A percentile compares a stretch with the other conserved stretches of the same genome.
Conservation (phyloP, 225 moss, liverwort and hornwort species). For the Sphagnum tenellum region DNA sequence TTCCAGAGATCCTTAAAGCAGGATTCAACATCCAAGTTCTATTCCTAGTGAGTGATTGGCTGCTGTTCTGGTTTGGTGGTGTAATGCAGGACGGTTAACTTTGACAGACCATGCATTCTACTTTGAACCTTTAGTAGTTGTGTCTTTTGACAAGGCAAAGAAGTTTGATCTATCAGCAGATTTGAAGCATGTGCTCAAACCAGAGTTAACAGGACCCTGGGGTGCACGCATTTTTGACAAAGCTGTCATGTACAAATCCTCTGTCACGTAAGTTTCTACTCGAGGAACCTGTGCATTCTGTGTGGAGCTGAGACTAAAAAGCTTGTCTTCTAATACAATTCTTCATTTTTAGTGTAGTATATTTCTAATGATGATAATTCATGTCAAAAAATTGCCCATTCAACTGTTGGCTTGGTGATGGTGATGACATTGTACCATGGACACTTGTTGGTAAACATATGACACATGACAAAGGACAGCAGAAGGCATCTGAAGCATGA, state of each 20-base stretch:
- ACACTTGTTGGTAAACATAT: no score
- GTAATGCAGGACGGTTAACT: conserved; percentile 68
- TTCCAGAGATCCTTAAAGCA: no score
- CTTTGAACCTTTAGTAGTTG: conserved; percentile 87
- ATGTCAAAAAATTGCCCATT: conserved; percentile 1
- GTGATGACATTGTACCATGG: no score
- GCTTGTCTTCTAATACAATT: no score
- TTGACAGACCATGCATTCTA: conserved; percentile 84
- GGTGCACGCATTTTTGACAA: conserved; percentile 97
- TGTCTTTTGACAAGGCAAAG: conserved; percentile 88
- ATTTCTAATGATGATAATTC: neutral
- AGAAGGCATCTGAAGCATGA: no score
- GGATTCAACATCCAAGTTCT: no score
- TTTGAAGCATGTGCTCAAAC: conserved; percentile 81
- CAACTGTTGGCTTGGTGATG: no score
- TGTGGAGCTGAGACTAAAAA: no score
- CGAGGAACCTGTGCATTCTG: no score
- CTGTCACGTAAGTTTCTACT: conserved; percentile 58
- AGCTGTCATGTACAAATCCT: conserved; percentile 97
- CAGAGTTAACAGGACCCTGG: conserved; percentile 96
- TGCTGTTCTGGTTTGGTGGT: neutral
- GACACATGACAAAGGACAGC: no score
- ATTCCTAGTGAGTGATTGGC: no score
- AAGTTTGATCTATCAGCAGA: conserved; percentile 89
- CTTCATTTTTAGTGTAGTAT: no score